Base-by-base conservation (phyloP, 148 eudicot genomes). In the Rhododendron vialii region DNA sequence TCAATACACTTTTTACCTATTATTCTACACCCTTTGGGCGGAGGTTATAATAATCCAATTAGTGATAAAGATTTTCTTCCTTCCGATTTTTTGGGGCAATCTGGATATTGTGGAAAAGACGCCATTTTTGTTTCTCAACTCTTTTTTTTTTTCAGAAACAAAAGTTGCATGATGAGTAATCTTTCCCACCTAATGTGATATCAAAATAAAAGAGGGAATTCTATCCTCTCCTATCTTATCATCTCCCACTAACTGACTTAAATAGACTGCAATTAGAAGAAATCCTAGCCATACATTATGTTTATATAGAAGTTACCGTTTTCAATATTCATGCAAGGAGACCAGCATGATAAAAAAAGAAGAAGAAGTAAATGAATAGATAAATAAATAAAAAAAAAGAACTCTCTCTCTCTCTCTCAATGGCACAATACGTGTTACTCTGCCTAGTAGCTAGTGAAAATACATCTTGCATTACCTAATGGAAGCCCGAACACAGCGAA, bases 401-500 rank as follows among this genome's bases (percentile, higher is more conserved):
- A 65, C 7, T 9, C 4, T 57, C 1, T 5, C 7, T 0, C 24
- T 7, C 26, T 36, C 28, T 57, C 48, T 2, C 1, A 33, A 30
- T 3, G 84, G 84, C 30, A 5, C 83, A 51, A 1, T 15, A 8
- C 0, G 20, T 3, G 33, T 18, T 53, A 10, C 48, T 35, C 47
- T 17, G 26, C 26, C 13, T 53, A 35, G 17, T 63, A n/a, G 61
- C 41, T 79, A 59, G 85, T 20, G 61, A 55, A 30, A 53, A 77
- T 4, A 14, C 38, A 76, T 78, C 35, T 35, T 13, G 73, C 15
- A 7, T 86, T 92, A 97, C 99, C 96, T 91, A 92, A 3, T 36
- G 92, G 8, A 93, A 88, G 88, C 36, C 98, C 98, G 13, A 94
- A 92, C 57, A 92, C 83, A 17, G 94, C 87, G 85, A 92, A 93